phyloP scores from a whole-genome alignment of 768 basidiomycete genomes.

The Favolaschia claudopus region DNA sequence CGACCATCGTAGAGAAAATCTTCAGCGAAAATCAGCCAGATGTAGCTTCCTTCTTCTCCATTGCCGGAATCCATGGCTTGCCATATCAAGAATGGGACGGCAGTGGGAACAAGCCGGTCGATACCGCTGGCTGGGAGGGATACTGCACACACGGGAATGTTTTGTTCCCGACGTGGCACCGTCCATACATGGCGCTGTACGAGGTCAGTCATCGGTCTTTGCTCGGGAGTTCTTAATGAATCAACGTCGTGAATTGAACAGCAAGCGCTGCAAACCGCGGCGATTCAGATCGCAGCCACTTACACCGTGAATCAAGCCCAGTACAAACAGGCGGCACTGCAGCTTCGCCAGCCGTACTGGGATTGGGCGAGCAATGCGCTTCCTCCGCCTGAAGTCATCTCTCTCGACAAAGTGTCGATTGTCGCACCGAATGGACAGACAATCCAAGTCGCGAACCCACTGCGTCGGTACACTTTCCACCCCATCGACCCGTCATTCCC shows the following conservation, averaged over 20 bases:
- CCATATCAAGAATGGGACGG: constrained; percentile 56
- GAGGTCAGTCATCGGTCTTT: constrained; percentile 46
- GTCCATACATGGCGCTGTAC: constrained; percentile 57
- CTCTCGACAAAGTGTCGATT: constrained; percentile 41
- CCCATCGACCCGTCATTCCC: constrained; percentile 40
- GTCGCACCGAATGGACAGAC: constrained; percentile 39
- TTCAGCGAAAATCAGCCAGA: constrained; percentile 38
- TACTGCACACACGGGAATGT: constrained; percentile 64
- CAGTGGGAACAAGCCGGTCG: constrained; percentile 37
- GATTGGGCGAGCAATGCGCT: constrained; percentile 54
- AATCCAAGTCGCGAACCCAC: constrained; percentile 40
- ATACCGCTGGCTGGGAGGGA: constrained; percentile 44
- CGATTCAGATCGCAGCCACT: constrained; percentile 47
- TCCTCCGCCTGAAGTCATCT: constrained; percentile 50
- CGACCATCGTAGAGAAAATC: constrained; percentile 36
- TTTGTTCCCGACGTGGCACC: constrained; percentile 64
- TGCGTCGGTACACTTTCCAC: constrained; percentile 45
- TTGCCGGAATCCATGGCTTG: constrained; percentile 61
- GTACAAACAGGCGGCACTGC: constrained; percentile 44
- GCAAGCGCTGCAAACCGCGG: constrained; percentile 56
- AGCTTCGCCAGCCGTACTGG: constrained; percentile 56
- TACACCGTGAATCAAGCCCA: constrained; percentile 41
- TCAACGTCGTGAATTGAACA: constrained; percentile 28
- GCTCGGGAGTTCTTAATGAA: neutral
- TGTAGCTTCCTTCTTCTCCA: constrained; percentile 49